Base-by-base conservation (phyloP, 805 yeast genomes). In the Zygotorulaspora florentina region DNA sequence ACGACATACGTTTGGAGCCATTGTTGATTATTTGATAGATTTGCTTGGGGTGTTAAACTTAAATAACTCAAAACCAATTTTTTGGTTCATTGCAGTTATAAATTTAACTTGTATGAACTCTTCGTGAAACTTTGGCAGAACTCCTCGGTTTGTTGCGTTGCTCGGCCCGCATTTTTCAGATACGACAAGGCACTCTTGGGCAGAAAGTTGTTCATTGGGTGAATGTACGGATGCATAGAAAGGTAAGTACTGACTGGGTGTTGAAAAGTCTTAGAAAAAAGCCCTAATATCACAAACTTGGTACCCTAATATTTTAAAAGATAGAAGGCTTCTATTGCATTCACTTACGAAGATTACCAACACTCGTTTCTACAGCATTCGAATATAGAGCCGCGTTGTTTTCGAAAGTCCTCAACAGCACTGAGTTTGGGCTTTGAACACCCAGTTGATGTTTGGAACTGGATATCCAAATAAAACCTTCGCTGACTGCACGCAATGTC, bases 1-100 rank as follows among this genome's bases (percentile, higher is more conserved):
- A 47, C 47, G 69, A 85, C 93, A 75, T 85, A 85, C 93, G 74
- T 82, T 84, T 83, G 95, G 95, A 82, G 95, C 95, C 95, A 86
- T 85, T 78, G 63, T 72, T 60, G 57, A 55, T 54, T 40, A 42
- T 48, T 43, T 25, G 40, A 20, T 45, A 31, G 40, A 33, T 37
- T 43, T 47, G 28, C 16, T 40, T 47, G 42, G 13, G 7, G 3
- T 17, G 13, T 9, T 31, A 8, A 33, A 31, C 29, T 27, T 27
- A n/a, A n/a, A n/a, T n/a, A n/a, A n/a, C n/a, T n/a, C n/a, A n/a
- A n/a, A n/a, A n/a, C n/a, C n/a, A n/a, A n/a, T n/a, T 27, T 27
- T 11, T 27, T 27, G 29, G 29, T 8, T 27, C 8, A 8, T 27
- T 29, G 15, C 33, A 29, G 4, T 4, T 12, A 5, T 29, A 29